Evolutionary conservation across 176 grass and related monocot genomes (phyloP).

Genomic region (Avena eriantha): DNA sequence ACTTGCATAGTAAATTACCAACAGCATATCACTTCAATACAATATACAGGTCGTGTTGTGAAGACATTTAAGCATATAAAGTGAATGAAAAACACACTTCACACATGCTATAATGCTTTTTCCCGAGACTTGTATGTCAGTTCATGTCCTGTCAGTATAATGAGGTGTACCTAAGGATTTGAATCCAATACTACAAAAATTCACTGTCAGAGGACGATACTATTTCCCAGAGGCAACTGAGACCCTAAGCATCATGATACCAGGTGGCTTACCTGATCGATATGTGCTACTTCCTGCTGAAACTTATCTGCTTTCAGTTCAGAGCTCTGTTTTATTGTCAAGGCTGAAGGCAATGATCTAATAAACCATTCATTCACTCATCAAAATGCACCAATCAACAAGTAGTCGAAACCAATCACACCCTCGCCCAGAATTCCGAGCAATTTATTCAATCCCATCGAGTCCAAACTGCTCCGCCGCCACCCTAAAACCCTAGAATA

Average conservation of each 20-base stretch:
- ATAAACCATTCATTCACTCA: not conserved
- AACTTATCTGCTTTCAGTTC: not conserved
- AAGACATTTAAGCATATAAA: not conserved
- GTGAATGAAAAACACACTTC: not conserved
- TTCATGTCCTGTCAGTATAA: not conserved
- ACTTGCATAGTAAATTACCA: conserved; percentile 5
- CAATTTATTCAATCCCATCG: not conserved
- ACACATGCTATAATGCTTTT: not conserved
- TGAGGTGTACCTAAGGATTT: not conserved
- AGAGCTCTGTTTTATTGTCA: not conserved
- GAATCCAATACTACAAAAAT: not conserved
- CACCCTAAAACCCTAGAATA: conserved; percentile 23
- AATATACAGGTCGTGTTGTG: not conserved
- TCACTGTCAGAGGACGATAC: not conserved
- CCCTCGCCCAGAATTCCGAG: not conserved
- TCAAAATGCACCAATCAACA: conserved; percentile 2
- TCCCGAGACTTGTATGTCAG: not conserved
- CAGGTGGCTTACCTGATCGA: not conserved
- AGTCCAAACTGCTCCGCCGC: not conserved
- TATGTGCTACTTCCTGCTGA: not conserved
- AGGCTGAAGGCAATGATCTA: not conserved
- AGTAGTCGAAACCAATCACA: not conserved
- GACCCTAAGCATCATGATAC: not conserved
- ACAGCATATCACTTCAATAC: not conserved
- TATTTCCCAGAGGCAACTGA: not conserved